Evolutionary conservation across 169 alveolate genomes (phyloP).

Genomic region (Plasmodium billcollinsi): DNA sequence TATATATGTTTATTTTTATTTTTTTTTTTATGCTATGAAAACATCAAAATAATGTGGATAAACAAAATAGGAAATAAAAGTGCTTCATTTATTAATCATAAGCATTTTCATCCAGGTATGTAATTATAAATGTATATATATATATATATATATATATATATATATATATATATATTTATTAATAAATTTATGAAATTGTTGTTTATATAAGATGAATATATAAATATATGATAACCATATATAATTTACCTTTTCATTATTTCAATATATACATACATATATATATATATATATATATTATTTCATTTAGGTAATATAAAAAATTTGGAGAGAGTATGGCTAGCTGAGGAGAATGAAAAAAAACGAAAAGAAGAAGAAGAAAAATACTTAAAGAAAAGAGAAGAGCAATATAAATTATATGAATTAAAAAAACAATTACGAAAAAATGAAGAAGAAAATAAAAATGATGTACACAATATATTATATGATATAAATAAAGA

Average conservation of each 20-base stretch:
- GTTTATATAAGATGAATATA: too few species aligned
- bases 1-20: too few species aligned
- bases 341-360: constrained; percentile 95
- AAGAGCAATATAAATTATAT: constrained; percentile 94
- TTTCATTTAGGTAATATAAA: constrained; percentile 85
- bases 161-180: constrained; percentile 1
- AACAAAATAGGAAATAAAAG: constrained; percentile 93
- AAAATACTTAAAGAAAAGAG: constrained; percentile 94
- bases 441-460: constrained; percentile 81
- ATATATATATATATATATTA: background rate
- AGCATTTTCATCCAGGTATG: constrained; percentile 95
- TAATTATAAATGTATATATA: background rate
- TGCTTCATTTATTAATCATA: constrained; percentile 93
- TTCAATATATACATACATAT: too few species aligned
- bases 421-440: constrained; percentile 91
- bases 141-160: constrained; percentile 14
- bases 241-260: too few species aligned
- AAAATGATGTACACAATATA: constrained; percentile 20
- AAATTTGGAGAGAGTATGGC: constrained; percentile 96
- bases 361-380: constrained; percentile 92
- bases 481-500: constrained; percentile 65
- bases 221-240: too few species aligned
- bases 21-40: too few species aligned
- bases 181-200: background rate
- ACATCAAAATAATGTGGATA: constrained; percentile 88